Base-by-base conservation (phyloP, 164 flowering plant genomes). In the Aristolochia contorta region DNA sequence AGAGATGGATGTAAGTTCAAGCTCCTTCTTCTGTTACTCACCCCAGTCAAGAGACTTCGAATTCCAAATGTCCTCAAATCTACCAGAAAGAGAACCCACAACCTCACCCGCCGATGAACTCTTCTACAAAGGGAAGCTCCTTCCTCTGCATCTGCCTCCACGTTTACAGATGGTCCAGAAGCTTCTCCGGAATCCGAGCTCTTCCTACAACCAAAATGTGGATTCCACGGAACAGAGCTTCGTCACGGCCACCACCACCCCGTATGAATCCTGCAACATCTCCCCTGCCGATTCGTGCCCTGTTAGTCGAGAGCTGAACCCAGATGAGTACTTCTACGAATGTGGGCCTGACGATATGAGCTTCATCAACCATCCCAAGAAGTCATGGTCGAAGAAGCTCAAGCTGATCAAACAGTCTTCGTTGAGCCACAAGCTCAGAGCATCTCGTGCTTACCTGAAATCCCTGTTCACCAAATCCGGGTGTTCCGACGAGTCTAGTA, bases 61-160 rank as follows among this genome's bases (percentile, higher is more conserved):
- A 82, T 92, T 92, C 69, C 91, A 87, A 67, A 80, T 80, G 83
- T 69, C 78, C 43, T 65, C 82, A 57, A 60, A 41, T 56, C 63
- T 70, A 33, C 59, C 43, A 47, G 80, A 71, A 6, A 82, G 43
- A 61, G 82, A 75, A 5, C 8, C 71, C 54, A 65, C 72, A 5
- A 69, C 87, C 49, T 84, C 84, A 12, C 86, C 96, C 2, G 98
- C 93, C 55, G 96, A 92, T 76, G 93, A 89, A 51, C 96, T 92
- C 62, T 92, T 92, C 79, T 85, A 87, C 78, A 84, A 82, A 50
- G 98, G 98, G 13, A 85, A 87, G 18, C 91, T 92, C 54, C 84
- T 92, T 3, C 96, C 91, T 57, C 97, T 92, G 47, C 89, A 87
- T 63, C 91, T 83, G 65, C 94, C 91, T 21, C 96, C 88, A 12